Conservation (phyloP, 2,329 filamentous ascomycete species). For the Aulographum hederae region DNA sequence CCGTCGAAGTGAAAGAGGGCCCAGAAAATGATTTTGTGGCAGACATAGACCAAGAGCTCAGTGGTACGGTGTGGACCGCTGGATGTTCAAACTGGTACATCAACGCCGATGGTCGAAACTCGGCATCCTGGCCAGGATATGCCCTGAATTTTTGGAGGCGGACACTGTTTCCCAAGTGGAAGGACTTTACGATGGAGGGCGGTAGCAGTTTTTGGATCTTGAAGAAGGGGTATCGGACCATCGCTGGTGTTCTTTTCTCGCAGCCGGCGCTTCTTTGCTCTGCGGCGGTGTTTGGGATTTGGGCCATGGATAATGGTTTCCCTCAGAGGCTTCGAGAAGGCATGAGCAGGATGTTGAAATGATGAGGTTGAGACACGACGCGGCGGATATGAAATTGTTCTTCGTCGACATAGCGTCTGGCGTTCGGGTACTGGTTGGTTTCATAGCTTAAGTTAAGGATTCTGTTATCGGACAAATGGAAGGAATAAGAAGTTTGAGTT, state of each 20-base stretch:
- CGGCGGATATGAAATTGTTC: too few relatives aligned
- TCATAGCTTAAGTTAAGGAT: too few relatives aligned
- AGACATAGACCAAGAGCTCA: constrained; percentile 11
- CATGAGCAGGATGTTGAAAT: too few relatives aligned
- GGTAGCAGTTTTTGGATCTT: neutral
- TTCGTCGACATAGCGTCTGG: too few relatives aligned
- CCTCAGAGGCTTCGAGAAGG: too few relatives aligned
- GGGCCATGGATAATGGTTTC: neutral
- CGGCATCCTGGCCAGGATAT: constrained; percentile 2
- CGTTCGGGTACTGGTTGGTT: too few relatives aligned
- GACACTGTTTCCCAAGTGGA: constrained; percentile 2
- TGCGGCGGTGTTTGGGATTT: neutral
- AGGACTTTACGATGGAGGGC: neutral
- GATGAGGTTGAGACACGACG: too few relatives aligned
- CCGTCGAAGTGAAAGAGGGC: constrained; percentile 18
- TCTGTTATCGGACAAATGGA: too few relatives aligned
- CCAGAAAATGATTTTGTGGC: constrained; percentile 15
- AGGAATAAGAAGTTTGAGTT: too few relatives aligned
- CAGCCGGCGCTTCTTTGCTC: neutral
- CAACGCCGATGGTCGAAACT: constrained; percentile 1
- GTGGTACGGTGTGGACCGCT: constrained; percentile 17
- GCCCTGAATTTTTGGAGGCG: neutral
- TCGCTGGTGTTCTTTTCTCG: neutral
- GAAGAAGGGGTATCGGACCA: neutral
- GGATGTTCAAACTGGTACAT: constrained; percentile 27